Base-by-base conservation (phyloP, 2,329 filamentous ascomycete genomes). In the Neopestalotiopsis sp. region DNA sequence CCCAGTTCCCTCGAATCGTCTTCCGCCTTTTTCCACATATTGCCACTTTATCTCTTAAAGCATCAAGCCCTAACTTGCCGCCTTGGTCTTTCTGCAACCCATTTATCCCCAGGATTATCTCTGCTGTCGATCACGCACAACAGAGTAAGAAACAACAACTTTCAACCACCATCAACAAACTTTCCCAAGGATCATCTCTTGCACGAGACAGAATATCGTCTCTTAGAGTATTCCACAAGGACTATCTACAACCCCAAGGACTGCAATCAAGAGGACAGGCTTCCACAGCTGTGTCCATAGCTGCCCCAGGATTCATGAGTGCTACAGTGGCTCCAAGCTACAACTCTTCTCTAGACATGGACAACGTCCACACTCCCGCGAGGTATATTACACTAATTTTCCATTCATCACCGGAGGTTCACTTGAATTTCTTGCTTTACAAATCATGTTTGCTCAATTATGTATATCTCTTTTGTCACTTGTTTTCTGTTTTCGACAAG, bases 311-410 rank as follows among this genome's bases (percentile, higher is more conserved):
- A 56, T 28, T 30, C 78, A 86, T 86, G 84, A 83, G 84, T 81
- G 79, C 83, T 78, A 78, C 85, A 80, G 79, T 83, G 78, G 78
- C 83, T 78, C 77, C 86, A 78, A 83, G 83, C 80, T 88, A 83
- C 83, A 86, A 82, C 76, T 82, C 75, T 68, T 74, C 83, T 75
- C 77, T 84, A 80, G 86, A 88, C 78, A 84, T 88, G 81, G 86
- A 88, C 79, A 86, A 89, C 81, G 85, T 87, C 81, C 84, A 87
- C 78, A 86, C 85, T 77, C 84, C 88, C 78, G 84, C 86, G 83
- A 90, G 88, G 88, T 90, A 90, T 83, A 81, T 82, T 83, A 79
- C 77, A 77, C 82, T 88, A 85, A 83, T 52, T 84, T 84, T 84
- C 83, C 79, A 79, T 83, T 82, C 79, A 75, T 79, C 78, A 74